Evolutionary conservation across 2,329 filamentous ascomycete genomes (phyloP), one percentile per base, ranked within the genome.

Genomic region (Verticillium zaregamsianum): DNA sequence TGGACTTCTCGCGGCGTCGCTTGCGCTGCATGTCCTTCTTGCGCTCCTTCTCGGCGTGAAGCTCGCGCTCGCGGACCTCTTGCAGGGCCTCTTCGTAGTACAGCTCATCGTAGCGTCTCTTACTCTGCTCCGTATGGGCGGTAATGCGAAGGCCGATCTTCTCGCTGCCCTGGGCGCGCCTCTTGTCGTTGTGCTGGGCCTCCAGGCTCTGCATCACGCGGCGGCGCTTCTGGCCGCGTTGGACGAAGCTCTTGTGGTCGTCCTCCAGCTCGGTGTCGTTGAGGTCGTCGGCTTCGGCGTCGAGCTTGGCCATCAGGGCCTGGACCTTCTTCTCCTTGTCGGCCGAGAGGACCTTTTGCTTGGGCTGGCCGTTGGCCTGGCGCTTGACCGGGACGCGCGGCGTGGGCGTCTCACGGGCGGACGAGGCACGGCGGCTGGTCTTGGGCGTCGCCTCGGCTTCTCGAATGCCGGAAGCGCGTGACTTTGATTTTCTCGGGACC

Each of bases 1-100:
- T 93, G 5, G 94, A 96, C 79, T 97, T 97, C 74, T 98, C 94
- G 20, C 95, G 90, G 54, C 95, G 89, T 63, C 95, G 87, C 80
- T 98, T 99, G 66, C 95, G 90, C 74, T 99, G 95, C 92, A 99
- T 98, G 72, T 99, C 95, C 80, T 99, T 99, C 81, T 99, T 99
- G 66, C 95, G 92, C 77, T 99, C 95, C 79, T 99, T 99, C 76
- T 99, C 95, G 64, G 94, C 93, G 64, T 90, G 90, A 8, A 97
- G 83, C 74, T 97, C 94, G 67, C 92, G 92, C 64, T 93, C 90
- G 67, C 95, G 91, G 2, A 98, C 94, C 69, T 97, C 90, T 59
- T 90, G 86, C 63, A 94, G 85, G 1, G 95, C 94, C 49, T 90
- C 88, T 20, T 91, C 86, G 71, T 93, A 93, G 73, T 95, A 88